phyloP scores from a whole-genome alignment of 345 rosid species.

The Arabis alpina region DNA sequence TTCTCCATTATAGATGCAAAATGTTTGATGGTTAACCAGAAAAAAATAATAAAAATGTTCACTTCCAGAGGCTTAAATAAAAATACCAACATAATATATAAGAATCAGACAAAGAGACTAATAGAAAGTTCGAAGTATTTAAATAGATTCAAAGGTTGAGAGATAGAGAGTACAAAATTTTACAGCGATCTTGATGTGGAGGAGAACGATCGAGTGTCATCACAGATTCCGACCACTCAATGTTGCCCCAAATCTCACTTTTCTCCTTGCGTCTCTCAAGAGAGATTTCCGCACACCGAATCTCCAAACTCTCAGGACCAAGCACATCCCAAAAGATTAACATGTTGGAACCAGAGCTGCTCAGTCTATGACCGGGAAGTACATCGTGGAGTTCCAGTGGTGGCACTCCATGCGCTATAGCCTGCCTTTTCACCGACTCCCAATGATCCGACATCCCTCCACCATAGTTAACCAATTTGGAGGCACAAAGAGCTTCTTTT shows the following conservation, averaged over 20 bases:
- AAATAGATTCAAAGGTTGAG: neutral
- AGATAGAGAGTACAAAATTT: neutral
- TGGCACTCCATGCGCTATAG: neutral
- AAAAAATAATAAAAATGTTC: neutral
- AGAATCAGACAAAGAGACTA: too few species aligned
- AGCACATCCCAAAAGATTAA: constrained; percentile 3
- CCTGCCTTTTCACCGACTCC: neutral
- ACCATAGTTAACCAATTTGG: neutral
- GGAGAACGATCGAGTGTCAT: neutral
- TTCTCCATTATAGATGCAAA: neutral
- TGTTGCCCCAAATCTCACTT: neutral
- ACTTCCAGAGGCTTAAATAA: too few species aligned
- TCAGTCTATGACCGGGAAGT: neutral
- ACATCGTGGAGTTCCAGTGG: too few species aligned
- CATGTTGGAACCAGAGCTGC: constrained; percentile 8
- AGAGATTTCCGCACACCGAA: constrained; percentile 6
- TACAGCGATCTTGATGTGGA: neutral
- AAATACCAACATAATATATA: too few species aligned
- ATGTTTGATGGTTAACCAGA: neutral
- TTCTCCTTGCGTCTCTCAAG: neutral
- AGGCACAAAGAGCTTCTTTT: neutral
- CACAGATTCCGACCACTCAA: neutral
- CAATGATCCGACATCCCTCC: neutral
- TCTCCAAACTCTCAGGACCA: neutral
- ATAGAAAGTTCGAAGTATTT: too few species aligned